phyloP scores from a whole-genome alignment of 2,329 filamentous ascomycete genomes.

The Cladosporium sp. region DNA sequence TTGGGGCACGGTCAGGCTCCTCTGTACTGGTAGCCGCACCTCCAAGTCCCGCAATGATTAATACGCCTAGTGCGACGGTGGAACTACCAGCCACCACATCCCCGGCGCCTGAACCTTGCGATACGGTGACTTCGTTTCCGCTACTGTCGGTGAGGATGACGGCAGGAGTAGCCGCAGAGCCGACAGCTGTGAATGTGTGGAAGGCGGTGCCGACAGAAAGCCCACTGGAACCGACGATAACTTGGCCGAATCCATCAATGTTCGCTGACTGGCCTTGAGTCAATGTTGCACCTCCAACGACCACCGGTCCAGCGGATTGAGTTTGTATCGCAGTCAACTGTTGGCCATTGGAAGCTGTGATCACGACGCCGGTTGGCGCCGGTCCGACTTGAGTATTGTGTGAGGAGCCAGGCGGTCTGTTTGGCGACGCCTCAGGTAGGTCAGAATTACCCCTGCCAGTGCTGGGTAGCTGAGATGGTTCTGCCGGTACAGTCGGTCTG shows the following conservation, averaged over 20 bases:
- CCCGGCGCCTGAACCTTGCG: not conserved
- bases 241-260: constrained; percentile 4
- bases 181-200: not conserved
- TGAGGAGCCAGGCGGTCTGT: not conserved
- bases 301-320: not conserved
- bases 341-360: constrained; percentile 4
- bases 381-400: not conserved
- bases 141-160: not conserved
- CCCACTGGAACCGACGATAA: constrained; percentile 13
- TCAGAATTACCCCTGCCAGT: not conserved
- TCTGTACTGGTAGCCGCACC: not conserved
- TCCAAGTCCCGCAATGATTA: not conserved
- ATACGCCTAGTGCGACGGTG: not conserved
- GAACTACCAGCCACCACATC: not conserved
- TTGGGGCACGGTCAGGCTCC: not conserved
- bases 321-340: not conserved
- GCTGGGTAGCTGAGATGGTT: not conserved
- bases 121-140: not conserved
- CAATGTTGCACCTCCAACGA: not conserved
- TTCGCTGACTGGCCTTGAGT: not conserved
- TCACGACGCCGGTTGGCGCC: not conserved
- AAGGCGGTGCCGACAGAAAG: not conserved
- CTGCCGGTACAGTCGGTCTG: not conserved
- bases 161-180: not conserved
- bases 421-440: not conserved